phyloP scores from a whole-genome alignment of 352 stramenopile genomes.

The Globisporangium apiculatum region DNA sequence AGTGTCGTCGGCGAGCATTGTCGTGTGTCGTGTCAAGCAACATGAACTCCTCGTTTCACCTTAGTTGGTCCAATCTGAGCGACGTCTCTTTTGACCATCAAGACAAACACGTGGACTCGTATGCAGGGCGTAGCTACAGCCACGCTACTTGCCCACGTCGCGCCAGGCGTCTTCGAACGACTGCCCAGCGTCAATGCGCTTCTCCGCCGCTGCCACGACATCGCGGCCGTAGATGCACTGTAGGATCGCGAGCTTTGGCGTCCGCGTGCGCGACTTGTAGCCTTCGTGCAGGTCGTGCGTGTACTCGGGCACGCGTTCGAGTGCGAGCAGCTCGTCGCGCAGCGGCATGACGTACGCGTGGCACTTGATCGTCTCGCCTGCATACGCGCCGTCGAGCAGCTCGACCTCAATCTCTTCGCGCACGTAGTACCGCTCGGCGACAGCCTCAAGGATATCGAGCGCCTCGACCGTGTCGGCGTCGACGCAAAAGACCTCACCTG shows the following conservation, averaged over 20 bases:
- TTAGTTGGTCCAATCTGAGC: too few species aligned
- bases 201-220: constrained; percentile 27
- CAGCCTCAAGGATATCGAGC: constrained; percentile 71
- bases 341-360: constrained; percentile 54
- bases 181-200: constrained; percentile 30
- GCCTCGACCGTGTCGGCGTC: constrained; percentile 44
- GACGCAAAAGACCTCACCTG: constrained; percentile 56
- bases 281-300: constrained; percentile 38
- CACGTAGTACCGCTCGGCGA: constrained; percentile 59
- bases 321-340: constrained; percentile 38
- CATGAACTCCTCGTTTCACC: too few species aligned
- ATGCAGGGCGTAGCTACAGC: not conserved
- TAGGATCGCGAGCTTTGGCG: constrained; percentile 42
- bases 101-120: not conserved
- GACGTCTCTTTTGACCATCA: too few species aligned
- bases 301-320: constrained; percentile 44
- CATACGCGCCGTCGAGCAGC: constrained; percentile 32
- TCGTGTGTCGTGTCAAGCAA: too few species aligned
- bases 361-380: constrained; percentile 32
- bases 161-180: constrained; percentile 41
- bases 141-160: not conserved
- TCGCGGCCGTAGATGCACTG: constrained; percentile 48
- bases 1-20: too few species aligned
- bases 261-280: constrained; percentile 33
- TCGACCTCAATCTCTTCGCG: constrained; percentile 54